phyloP scores from a whole-genome alignment of 2,329 filamentous ascomycete species.

The Elsinoe arachidis region DNA sequence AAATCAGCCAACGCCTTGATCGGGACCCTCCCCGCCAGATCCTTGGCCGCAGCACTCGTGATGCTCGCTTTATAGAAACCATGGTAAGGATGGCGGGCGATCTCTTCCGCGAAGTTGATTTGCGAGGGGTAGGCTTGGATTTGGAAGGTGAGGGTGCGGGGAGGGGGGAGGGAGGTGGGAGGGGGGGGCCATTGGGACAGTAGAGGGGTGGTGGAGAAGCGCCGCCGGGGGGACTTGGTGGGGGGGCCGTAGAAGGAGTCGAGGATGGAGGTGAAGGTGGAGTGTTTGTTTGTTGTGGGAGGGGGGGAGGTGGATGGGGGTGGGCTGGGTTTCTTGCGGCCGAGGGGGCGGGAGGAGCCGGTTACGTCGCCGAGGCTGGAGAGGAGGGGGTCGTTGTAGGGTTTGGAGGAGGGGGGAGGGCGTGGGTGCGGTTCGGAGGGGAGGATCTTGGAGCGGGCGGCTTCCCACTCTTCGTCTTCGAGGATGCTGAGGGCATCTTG shows the following conservation, averaged over 20 bases:
- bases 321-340: slow-evolving; percentile 17
- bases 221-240: neutral
- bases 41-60: slow-evolving; percentile 25
- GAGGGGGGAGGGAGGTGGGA: slow-evolving; percentile 13
- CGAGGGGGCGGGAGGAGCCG: slow-evolving; percentile 11
- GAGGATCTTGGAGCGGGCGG: neutral
- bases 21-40: slow-evolving; percentile 34
- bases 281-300: slow-evolving; percentile 12
- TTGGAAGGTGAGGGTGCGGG: slow-evolving; percentile 29
- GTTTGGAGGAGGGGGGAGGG: neutral
- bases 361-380: slow-evolving; percentile 4
- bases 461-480: neutral
- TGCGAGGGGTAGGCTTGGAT: slow-evolving; percentile 32
- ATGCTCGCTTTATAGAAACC: slow-evolving; percentile 24
- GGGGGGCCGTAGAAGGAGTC: slow-evolving; percentile 10
- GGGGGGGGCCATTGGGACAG: neutral
- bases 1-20: slow-evolving; percentile 34
- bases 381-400: neutral
- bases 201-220: slow-evolving; percentile 4
- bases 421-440: neutral
- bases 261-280: slow-evolving; percentile 16
- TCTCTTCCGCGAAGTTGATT: slow-evolving; percentile 33
- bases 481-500: neutral
- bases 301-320: slow-evolving; percentile 14
- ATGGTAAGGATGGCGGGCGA: slow-evolving; percentile 29